These are phyloP conservation scores for Pythium plurisporium DNA, from an alignment of 352 stramenopile genomes.

Conservation along the genomic window DNA sequence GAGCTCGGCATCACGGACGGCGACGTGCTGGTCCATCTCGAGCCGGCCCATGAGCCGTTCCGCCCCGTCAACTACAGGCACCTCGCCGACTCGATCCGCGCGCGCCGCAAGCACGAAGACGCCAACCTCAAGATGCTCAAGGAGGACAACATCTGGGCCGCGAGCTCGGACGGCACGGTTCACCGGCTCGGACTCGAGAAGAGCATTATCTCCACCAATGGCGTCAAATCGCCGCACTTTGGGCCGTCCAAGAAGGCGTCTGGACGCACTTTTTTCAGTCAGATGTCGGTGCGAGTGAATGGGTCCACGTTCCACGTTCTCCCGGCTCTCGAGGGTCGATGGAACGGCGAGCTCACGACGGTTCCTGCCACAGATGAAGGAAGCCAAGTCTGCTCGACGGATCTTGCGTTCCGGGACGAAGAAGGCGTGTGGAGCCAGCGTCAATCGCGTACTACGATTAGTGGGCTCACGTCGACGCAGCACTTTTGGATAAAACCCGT, in stretches of 20 bases:
- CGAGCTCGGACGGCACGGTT: constrained; percentile 70
- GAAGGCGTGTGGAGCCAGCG: constrained; percentile 86
- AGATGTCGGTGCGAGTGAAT: constrained; percentile 82
- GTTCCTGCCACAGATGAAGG: constrained; percentile 75
- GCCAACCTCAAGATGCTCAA: constrained; percentile 82
- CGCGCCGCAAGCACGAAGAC: constrained; percentile 74
- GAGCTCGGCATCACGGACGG: constrained; percentile 70
- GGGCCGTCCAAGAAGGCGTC: constrained; percentile 42
- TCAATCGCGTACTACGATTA: constrained; percentile 83
- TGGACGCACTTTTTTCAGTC: constrained; percentile 79
- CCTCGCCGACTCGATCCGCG: constrained; percentile 75
- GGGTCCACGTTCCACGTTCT: constrained; percentile 84
- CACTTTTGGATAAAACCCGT: constrained; percentile 88
- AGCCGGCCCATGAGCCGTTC: constrained; percentile 83
- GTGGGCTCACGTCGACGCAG: constrained; percentile 77
- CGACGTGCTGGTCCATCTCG: constrained; percentile 83
- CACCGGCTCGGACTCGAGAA: constrained; percentile 81
- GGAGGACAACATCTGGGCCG: constrained; percentile 87
- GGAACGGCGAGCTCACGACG: constrained; percentile 77
- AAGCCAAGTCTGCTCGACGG: constrained; percentile 83
- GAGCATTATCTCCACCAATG: constrained; percentile 69
- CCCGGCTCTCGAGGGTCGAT: constrained; percentile 77
- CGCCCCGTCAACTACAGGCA: constrained; percentile 83
- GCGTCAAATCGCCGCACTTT: constrained; percentile 47
- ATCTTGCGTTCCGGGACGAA: constrained; percentile 78